These are phyloP conservation scores for Gossypium herbaceum DNA, from an alignment of 345 rosid species.

Conservation along the genomic window DNA sequence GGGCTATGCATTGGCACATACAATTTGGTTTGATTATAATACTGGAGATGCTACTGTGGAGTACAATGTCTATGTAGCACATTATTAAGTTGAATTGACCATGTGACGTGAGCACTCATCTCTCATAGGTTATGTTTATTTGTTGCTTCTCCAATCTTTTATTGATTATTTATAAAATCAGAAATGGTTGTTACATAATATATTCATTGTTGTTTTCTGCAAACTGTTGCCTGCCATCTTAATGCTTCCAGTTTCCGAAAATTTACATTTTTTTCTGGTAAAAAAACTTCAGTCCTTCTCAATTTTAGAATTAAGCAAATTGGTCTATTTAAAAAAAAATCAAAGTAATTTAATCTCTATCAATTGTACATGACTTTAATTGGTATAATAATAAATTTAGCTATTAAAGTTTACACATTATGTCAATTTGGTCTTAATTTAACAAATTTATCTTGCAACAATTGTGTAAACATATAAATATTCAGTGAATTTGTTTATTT, in stretches of 20 bases:
- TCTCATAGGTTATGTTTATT: background rate
- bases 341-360: too few relatives aligned
- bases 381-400: too few relatives aligned
- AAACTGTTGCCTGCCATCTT: background rate
- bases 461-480: too few relatives aligned
- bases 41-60: constrained; percentile 40
- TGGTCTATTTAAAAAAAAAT: too few relatives aligned
- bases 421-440: too few relatives aligned
- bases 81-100: constrained; percentile 13
- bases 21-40: constrained; percentile 19
- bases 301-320: too few relatives aligned
- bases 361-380: too few relatives aligned
- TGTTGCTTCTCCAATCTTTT: background rate
- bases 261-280: background rate
- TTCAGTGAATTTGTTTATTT: too few relatives aligned
- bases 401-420: too few relatives aligned
- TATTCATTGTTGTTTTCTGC: background rate
- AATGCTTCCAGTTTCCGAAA: background rate
- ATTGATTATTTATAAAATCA: background rate
- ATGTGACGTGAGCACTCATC: background rate
- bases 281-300: too few relatives aligned
- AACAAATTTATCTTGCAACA: too few relatives aligned
- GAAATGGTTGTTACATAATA: background rate
- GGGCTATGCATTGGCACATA: constrained; percentile 38
- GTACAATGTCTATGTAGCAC: constrained; percentile 33